Conservation (phyloP, 2,329 filamentous ascomycete genomes). For the Colletotrichum salicis region DNA sequence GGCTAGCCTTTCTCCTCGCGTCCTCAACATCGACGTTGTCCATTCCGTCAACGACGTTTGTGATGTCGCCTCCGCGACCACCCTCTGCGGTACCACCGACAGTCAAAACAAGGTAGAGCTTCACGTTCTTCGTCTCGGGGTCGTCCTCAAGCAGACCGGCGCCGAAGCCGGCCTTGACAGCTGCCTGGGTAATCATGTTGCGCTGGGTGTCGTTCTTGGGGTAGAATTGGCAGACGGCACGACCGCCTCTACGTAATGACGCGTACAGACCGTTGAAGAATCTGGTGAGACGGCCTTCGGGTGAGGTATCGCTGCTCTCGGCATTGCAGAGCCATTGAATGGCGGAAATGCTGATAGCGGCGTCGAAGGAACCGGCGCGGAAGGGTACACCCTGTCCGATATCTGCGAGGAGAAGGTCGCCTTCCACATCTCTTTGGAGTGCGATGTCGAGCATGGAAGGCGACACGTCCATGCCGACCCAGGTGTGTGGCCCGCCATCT, state of each 20-base stretch:
- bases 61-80: conserved; percentile 79
- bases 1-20: conserved; percentile 62
- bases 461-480: conserved; percentile 97
- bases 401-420: conserved; percentile 92
- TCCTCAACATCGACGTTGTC: conserved; percentile 87
- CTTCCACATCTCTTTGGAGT: conserved; percentile 89
- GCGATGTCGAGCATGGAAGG: conserved; percentile 97
- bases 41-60: conserved; percentile 88
- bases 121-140: conserved; percentile 93
- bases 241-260: conserved; percentile 81
- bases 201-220: conserved; percentile 94
- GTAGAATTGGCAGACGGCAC: conserved; percentile 97
- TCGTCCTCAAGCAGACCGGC: conserved; percentile 96
- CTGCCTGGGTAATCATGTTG: conserved; percentile 90
- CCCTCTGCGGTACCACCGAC: conserved; percentile 73
- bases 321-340: conserved; percentile 99
- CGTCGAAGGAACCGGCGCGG: conserved; percentile 90
- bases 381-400: conserved; percentile 97
- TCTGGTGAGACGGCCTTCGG: conserved; percentile 78
- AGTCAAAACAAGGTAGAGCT: conserved; percentile 94
- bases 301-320: conserved; percentile 85
- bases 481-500: conserved; percentile 87
- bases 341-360: conserved; percentile 92
- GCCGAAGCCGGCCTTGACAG: conserved; percentile 93
- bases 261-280: conserved; percentile 97